Evolutionary conservation across 108 stramenopile species (phyloP).

Genomic region (Aurantiochytrium sp.): DNA sequence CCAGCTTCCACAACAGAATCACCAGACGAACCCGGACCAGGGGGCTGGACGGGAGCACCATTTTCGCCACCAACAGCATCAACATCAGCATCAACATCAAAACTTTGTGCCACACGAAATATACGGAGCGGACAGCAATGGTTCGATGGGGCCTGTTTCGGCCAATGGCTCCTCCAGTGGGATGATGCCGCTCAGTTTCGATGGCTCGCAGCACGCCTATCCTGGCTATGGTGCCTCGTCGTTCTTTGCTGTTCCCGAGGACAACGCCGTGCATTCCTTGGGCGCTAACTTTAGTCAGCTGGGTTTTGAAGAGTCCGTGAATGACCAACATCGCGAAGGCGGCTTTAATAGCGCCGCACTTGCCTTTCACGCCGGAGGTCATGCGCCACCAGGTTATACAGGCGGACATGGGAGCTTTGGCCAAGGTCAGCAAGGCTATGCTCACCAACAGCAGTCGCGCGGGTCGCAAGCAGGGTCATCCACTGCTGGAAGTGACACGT

Average conservation of each 20-base stretch:
- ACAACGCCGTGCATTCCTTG: background rate
- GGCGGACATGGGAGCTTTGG: background rate
- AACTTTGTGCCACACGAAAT: background rate
- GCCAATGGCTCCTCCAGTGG: background rate
- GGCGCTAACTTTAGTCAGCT: background rate
- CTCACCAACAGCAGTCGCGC: background rate
- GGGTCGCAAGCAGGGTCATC: background rate
- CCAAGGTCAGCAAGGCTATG: too few species aligned
- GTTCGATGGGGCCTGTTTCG: background rate
- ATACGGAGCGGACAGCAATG: background rate
- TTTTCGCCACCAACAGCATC: background rate
- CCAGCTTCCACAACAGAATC: background rate
- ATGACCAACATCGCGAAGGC: too few species aligned
- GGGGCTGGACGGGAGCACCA: background rate
- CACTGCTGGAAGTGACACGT: background rate
- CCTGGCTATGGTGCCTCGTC: background rate
- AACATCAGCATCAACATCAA: background rate
- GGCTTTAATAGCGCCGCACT: too few species aligned
- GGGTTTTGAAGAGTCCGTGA: background rate
- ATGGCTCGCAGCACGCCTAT: background rate
- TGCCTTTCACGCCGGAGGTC: background rate
- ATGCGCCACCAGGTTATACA: background rate
- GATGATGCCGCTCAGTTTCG: background rate
- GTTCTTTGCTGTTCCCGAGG: background rate
- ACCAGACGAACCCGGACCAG: background rate